These are phyloP conservation scores for Ogataea neopini DNA, from an alignment of 805 yeast genomes.

Conservation along the genomic window DNA sequence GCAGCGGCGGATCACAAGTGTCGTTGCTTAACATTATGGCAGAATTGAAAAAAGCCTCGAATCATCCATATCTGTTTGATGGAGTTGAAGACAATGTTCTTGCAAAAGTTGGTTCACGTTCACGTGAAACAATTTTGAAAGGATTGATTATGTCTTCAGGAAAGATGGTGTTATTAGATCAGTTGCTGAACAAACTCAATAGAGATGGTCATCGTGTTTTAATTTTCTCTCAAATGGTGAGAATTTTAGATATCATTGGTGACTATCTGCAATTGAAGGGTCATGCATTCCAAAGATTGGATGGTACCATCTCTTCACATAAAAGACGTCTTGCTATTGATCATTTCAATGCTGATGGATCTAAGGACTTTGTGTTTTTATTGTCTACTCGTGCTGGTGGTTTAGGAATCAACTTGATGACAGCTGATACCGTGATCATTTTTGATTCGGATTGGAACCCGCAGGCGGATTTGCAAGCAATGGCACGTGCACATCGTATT, in stretches of 20 bases:
- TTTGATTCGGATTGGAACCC: constrained; percentile 99
- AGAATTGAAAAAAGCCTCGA: constrained; percentile 94
- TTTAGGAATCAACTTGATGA: constrained; percentile 95
- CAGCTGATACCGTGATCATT: constrained; percentile 97
- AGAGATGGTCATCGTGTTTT: constrained; percentile 96
- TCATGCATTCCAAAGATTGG: constrained; percentile 84
- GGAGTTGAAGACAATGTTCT: constrained; percentile 85
- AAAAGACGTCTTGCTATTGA: constrained; percentile 94
- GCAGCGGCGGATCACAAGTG: constrained; percentile 75
- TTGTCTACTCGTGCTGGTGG: constrained; percentile 98
- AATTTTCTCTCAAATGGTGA: constrained; percentile 95
- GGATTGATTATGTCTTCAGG: constrained; percentile 98
- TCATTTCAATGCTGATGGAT: constrained; percentile 92
- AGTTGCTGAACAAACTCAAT: constrained; percentile 75
- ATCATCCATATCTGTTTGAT: constrained; percentile 94
- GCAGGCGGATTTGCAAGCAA: constrained; percentile 97
- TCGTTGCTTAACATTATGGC: constrained; percentile 90
- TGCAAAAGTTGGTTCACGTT: constrained; percentile 55
- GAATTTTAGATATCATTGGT: constrained; percentile 92
- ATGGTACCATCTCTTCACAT: constrained; percentile 94
- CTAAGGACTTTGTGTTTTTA: constrained; percentile 87
- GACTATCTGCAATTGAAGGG: constrained; percentile 90
- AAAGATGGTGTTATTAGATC: constrained; percentile 94
- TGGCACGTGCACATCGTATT: constrained; percentile 99
- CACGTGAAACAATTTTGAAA: constrained; percentile 78